Percentiles rank a stretch among this genome's conserved stretches.
Conservation (phyloP, 805 yeast species). For the Brettanomyces bruxellensis region DNA sequence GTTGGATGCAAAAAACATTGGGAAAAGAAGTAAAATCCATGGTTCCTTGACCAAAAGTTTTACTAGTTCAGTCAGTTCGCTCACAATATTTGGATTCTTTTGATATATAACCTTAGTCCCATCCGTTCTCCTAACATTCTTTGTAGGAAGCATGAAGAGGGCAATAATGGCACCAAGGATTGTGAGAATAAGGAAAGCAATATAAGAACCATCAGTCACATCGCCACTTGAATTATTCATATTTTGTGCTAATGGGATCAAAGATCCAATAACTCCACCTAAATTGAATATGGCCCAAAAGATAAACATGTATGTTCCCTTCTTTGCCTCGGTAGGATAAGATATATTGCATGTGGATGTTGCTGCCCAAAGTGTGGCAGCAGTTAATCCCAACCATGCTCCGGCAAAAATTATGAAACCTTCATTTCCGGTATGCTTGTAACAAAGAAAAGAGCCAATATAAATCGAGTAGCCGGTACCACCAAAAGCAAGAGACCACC, state of each 20-base stretch:
- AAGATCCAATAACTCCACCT: conserved; percentile 53
- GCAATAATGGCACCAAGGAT: conserved; percentile 37
- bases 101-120: conserved; percentile 38
- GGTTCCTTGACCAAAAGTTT: conserved; percentile 14
- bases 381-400: conserved; percentile 48
- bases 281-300: conserved; percentile 56
- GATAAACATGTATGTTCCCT: conserved; percentile 43
- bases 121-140: conserved; percentile 40
- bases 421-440: conserved; percentile 33
- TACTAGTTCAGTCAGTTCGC: conserved; percentile 26
- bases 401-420: conserved; percentile 45
- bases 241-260: conserved; percentile 49
- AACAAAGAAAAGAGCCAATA: conserved; percentile 42
- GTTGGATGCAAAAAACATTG: conserved; percentile 55
- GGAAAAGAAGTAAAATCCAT: conserved; percentile 40
- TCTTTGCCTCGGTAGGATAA: conserved; percentile 45
- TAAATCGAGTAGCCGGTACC: conserved; percentile 48
- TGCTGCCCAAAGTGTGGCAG: conserved; percentile 50
- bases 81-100: conserved; percentile 36
- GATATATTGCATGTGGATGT: conserved; percentile 49
- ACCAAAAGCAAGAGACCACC: conserved; percentile 38
- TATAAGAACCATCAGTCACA: conserved; percentile 40
- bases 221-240: conserved; percentile 27
- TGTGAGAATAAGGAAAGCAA: conserved; percentile 47
- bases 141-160: conserved; percentile 36